Conservation (phyloP, 1,139 yeast species). For the Lodderomyces jiufengensis region DNA sequence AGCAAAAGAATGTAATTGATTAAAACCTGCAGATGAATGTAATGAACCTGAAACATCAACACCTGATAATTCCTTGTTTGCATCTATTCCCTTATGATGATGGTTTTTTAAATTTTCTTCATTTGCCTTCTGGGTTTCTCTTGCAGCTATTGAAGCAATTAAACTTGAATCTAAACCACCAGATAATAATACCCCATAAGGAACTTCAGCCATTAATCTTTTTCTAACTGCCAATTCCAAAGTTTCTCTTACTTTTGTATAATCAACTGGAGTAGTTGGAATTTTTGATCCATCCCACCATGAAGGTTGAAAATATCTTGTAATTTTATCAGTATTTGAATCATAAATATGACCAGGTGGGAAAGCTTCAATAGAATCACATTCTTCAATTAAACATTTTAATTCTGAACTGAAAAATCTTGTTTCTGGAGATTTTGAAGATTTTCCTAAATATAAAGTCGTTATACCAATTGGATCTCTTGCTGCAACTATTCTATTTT, state of each 20-base stretch:
- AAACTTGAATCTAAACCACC: slow-evolving; percentile 97
- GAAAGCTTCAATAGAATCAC: slow-evolving; percentile 89
- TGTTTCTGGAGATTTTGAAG: slow-evolving; percentile 65
- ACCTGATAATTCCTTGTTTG: slow-evolving; percentile 74
- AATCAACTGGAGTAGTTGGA: slow-evolving; percentile 76
- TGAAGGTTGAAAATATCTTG: slow-evolving; percentile 84
- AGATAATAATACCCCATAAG: slow-evolving; percentile 92
- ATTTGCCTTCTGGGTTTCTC: slow-evolving; percentile 81
- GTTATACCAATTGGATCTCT: slow-evolving; percentile 98
- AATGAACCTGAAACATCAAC: slow-evolving; percentile 85
- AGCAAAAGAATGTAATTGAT: slow-evolving; percentile 91
- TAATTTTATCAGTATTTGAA: slow-evolving; percentile 77
- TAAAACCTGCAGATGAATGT: slow-evolving; percentile 68
- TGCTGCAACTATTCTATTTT: slow-evolving; percentile 90
- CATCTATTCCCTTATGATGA: slow-evolving; percentile 44
- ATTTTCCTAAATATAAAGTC: slow-evolving; percentile 91
- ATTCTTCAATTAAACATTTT: slow-evolving; percentile 89
- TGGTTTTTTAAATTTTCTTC: slow-evolving; percentile 53
- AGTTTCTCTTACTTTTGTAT: slow-evolving; percentile 64
- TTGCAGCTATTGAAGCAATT: slow-evolving; percentile 94
- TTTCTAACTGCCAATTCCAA: slow-evolving; percentile 95
- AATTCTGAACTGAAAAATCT: slow-evolving; percentile 91
- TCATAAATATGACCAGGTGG: slow-evolving; percentile 99
- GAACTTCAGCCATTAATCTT: slow-evolving; percentile 99
- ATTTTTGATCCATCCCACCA: slow-evolving; percentile 87